Percentiles rank a stretch among this genome's conserved stretches.
Evolutionary conservation across 805 yeast species (phyloP).

Genomic region (Starmerella powellii): DNA sequence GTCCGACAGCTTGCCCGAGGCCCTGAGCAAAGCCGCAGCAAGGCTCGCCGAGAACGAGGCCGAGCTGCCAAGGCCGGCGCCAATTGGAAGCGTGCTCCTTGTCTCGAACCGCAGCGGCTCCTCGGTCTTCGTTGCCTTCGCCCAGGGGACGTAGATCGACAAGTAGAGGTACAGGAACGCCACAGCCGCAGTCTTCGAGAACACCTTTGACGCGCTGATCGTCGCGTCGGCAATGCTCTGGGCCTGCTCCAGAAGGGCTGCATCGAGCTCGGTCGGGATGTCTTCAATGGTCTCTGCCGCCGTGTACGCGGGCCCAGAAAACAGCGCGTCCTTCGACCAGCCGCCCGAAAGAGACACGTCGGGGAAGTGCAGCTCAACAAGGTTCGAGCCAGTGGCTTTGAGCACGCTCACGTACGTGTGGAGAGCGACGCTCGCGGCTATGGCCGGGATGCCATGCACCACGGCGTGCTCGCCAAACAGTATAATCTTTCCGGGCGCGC

Average conservation of each 20-base stretch:
- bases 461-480: constrained; percentile 96
- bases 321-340: constrained; percentile 38
- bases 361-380: constrained; percentile 62
- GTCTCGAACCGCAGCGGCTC: constrained; percentile 47
- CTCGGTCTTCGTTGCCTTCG: not conserved
- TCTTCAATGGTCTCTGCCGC: not conserved
- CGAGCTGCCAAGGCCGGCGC: constrained; percentile 93
- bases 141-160: constrained; percentile 3
- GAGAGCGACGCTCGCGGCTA: constrained; percentile 85
- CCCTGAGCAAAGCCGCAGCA: constrained; percentile 50
- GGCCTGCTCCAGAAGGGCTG: constrained; percentile 48
- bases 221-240: constrained; percentile 31
- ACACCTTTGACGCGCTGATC: constrained; percentile 35
- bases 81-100: constrained; percentile 80
- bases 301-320: not conserved
- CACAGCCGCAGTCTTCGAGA: constrained; percentile 67
- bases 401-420: constrained; percentile 69
- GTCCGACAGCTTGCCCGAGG: constrained; percentile 43
- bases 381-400: constrained; percentile 32
- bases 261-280: constrained; percentile 18
- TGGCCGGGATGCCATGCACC: constrained; percentile 84
- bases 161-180: constrained; percentile 72
- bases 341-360: constrained; percentile 56
- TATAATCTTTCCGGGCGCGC: constrained; percentile 95
- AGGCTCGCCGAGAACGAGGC: constrained; percentile 82